Conservation (phyloP, 805 yeast species). For the Candida cerambycidarum region DNA sequence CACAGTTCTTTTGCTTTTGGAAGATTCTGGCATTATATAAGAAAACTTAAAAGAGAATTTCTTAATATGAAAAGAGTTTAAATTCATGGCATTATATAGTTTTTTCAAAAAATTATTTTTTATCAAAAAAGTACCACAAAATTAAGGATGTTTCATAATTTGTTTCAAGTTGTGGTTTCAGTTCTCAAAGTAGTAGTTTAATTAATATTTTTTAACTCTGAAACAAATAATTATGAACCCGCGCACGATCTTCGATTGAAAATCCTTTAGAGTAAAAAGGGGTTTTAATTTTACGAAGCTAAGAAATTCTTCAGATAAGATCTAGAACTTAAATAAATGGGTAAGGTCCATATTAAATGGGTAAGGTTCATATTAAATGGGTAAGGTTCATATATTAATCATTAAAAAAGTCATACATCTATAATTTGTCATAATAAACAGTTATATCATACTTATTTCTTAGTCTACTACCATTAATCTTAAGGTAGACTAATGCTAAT, state of each 20-base stretch:
- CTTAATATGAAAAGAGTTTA: too few species aligned
- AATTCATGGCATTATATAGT: background rate
- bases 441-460: conserved; percentile 63
- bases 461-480: conserved; percentile 57
- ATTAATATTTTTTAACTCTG: conserved; percentile 5
- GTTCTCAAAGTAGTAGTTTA: background rate
- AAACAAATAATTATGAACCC: conserved; percentile 6
- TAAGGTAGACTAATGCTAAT: conserved; percentile 45
- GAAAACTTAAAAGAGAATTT: too few species aligned
- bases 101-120: background rate
- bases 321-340: too few species aligned
- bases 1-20: conserved; percentile 4
- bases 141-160: background rate
- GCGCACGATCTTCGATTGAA: background rate
- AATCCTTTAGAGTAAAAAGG: background rate
- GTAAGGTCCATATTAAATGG: too few species aligned
- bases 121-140: conserved; percentile 1
- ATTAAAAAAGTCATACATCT: conserved; percentile 16
- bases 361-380: too few species aligned
- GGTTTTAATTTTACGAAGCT: background rate
- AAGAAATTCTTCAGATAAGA: too few species aligned
- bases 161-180: background rate
- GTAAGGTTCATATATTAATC: background rate
- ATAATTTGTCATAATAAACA: conserved; percentile 54
- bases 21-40: conserved; percentile 1